Evolutionary conservation across 768 basidiomycete genomes (phyloP).

Genomic region (Termitomyces sp.): DNA sequence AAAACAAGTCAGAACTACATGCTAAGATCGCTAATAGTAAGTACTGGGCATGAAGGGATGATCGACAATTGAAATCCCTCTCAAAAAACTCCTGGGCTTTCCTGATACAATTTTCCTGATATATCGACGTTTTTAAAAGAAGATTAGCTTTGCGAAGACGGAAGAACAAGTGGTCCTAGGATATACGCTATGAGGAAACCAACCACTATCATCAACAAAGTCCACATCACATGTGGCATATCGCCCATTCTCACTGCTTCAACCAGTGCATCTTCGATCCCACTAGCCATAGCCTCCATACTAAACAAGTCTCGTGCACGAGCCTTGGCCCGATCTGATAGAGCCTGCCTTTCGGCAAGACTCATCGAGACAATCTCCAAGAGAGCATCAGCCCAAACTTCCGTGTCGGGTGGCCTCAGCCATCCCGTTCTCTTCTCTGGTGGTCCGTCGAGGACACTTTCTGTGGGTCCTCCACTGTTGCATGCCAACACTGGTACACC

Average conservation of each 20-base stretch:
- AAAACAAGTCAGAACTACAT: not conserved
- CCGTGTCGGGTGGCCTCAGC: slow-evolving; percentile 56
- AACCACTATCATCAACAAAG: slow-evolving; percentile 21
- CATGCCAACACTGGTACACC: slow-evolving; percentile 89
- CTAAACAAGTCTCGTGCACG: slow-evolving; percentile 68
- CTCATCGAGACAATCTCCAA: slow-evolving; percentile 47
- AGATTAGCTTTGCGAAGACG: not conserved
- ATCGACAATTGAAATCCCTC: not conserved
- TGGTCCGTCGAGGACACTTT: slow-evolving; percentile 54
- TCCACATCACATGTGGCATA: slow-evolving; percentile 6
- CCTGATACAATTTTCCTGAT: not conserved
- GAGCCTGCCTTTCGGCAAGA: slow-evolving; percentile 32
- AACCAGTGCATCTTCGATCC: slow-evolving; percentile 48
- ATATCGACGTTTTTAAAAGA: not conserved
- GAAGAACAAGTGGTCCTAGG: slow-evolving; percentile 15
- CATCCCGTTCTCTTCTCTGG: slow-evolving; percentile 64
- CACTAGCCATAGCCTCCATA: slow-evolving; percentile 66
- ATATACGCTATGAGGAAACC: slow-evolving; percentile 27
- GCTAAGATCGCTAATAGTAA: not conserved
- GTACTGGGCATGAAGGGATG: not conserved
- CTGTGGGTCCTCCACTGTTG: slow-evolving; percentile 84
- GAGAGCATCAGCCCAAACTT: slow-evolving; percentile 69
- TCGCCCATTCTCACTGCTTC: slow-evolving; percentile 55
- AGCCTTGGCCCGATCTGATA: slow-evolving; percentile 51
- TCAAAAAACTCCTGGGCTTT: too few relatives aligned